phyloP scores from a whole-genome alignment of 2,329 filamentous ascomycete genomes.

The Aspergillus intermedius region DNA sequence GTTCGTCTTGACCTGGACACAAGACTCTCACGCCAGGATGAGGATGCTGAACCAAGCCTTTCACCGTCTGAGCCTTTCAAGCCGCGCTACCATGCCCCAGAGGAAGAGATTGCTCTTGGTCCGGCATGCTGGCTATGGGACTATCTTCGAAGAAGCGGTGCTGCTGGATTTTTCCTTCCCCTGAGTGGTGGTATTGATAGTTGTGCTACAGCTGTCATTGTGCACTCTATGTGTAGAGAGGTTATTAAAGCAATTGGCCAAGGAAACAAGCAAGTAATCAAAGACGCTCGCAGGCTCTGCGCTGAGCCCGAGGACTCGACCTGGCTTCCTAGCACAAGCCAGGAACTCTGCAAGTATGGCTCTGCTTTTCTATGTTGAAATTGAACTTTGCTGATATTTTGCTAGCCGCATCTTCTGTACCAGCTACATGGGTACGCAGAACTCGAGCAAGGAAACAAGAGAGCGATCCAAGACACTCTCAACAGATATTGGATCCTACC shows the following conservation, averaged over 20 bases:
- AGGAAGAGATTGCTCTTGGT: constrained; percentile 61
- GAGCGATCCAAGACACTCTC: constrained; percentile 57
- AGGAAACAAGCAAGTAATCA: constrained; percentile 46
- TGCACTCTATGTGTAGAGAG: constrained; percentile 35
- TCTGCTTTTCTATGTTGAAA: too few species aligned
- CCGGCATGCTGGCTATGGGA: constrained; percentile 59
- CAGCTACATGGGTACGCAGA: constrained; percentile 63
- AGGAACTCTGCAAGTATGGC: constrained; percentile 50
- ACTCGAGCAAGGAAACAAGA: constrained; percentile 62
- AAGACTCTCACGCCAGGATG: constrained; percentile 25
- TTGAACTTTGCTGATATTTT: constrained; percentile 1
- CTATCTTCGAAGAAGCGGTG: constrained; percentile 32
- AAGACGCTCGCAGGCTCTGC: constrained; percentile 47
- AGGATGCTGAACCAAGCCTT: constrained; percentile 41
- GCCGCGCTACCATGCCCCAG: constrained; percentile 53
- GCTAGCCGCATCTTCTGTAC: constrained; percentile 52
- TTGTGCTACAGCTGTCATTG: constrained; percentile 33
- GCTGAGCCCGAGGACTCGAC: constrained; percentile 41
- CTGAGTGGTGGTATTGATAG: constrained; percentile 37
- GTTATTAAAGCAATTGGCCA: constrained; percentile 30
- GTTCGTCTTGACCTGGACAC: constrained; percentile 34
- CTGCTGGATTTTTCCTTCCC: constrained; percentile 34
- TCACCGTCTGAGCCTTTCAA: constrained; percentile 41
- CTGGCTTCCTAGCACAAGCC: constrained; percentile 50
- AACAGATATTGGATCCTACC: constrained; percentile 61